Percentiles rank a stretch among this genome's conserved stretches.
These are phyloP conservation scores for Misopates orontium DNA, from an alignment of 257 asterid genomes.

Conservation along the genomic window DNA sequence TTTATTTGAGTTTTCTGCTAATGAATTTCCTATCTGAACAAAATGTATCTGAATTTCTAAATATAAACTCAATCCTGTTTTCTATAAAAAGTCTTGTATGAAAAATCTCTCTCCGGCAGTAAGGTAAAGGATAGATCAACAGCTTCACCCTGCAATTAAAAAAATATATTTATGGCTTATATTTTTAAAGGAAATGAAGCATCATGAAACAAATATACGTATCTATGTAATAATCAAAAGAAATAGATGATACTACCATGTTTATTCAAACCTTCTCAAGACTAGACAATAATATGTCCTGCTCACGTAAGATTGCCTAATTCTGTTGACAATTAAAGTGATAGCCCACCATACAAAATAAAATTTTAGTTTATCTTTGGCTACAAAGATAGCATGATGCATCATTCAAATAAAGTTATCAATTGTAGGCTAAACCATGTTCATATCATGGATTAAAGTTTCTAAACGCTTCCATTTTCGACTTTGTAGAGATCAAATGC, in stretches of 20 bases:
- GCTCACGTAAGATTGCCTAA: neutral
- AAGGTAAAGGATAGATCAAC: conserved; percentile 8
- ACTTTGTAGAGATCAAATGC: too few relatives aligned
- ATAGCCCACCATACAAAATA: conserved; percentile 32
- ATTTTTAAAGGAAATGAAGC: neutral
- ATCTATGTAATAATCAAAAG: neutral
- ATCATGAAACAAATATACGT: neutral
- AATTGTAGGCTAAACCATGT: conserved; percentile 16
- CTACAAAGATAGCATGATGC: neutral
- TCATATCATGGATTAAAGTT: neutral
- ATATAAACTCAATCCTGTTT: conserved; percentile 18
- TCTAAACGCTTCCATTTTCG: too few relatives aligned
- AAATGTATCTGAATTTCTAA: conserved; percentile 24
- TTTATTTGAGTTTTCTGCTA: conserved; percentile 23
- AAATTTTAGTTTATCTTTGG: conserved; percentile 16
- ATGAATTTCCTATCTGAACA: conserved; percentile 21
- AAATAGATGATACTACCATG: neutral
- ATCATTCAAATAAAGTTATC: conserved; percentile 16
- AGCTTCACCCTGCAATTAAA: conserved; percentile 31
- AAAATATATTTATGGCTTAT: too few relatives aligned
- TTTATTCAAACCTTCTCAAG: neutral
- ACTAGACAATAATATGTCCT: neutral
- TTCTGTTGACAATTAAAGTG: conserved; percentile 13
- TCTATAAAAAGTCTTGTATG: neutral
- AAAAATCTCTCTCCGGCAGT: conserved; percentile 18